A percentile compares a stretch with the other conserved stretches of the same genome.
Evolutionary conservation across 148 eudicot species (phyloP).

Genomic region (Mesembryanthemum crystallinum): DNA sequence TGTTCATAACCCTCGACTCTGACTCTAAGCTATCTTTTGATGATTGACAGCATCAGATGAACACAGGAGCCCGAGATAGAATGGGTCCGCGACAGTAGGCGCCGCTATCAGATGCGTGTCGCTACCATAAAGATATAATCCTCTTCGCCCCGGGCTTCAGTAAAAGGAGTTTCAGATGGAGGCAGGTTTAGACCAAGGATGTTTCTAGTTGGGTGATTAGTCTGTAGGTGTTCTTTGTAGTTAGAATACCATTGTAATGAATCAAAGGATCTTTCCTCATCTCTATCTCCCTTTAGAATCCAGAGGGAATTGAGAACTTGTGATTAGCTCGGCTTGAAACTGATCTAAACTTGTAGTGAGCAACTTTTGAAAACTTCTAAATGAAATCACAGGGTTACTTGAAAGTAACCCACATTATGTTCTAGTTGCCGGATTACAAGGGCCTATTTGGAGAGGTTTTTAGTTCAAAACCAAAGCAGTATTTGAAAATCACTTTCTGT

Average conservation of each 20-base stretch:
- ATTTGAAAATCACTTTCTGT: too few species aligned
- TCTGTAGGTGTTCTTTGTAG: neutral
- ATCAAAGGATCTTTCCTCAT: neutral
- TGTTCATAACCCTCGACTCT: neutral
- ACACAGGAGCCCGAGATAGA: conserved; percentile 25
- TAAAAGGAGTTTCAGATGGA: neutral
- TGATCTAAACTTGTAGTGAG: conserved; percentile 12
- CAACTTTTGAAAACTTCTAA: neutral
- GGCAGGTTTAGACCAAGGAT: neutral
- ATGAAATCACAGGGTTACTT: neutral
- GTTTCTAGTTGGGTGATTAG: neutral
- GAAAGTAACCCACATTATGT: neutral
- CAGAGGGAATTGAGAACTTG: neutral
- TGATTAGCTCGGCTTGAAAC: neutral
- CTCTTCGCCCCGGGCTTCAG: neutral
- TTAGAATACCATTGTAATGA: conserved; percentile 10
- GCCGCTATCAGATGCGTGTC: neutral
- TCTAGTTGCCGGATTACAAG: neutral
- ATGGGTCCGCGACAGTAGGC: conserved; percentile 14
- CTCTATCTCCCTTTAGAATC: neutral
- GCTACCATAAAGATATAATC: neutral
- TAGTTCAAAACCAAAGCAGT: too few species aligned
- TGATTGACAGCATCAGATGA: conserved; percentile 29
- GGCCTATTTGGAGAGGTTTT: neutral
- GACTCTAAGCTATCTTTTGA: neutral